phyloP scores from a whole-genome alignment of 1,284 basidiomycete species.

The Porogramme epimiltina region DNA sequence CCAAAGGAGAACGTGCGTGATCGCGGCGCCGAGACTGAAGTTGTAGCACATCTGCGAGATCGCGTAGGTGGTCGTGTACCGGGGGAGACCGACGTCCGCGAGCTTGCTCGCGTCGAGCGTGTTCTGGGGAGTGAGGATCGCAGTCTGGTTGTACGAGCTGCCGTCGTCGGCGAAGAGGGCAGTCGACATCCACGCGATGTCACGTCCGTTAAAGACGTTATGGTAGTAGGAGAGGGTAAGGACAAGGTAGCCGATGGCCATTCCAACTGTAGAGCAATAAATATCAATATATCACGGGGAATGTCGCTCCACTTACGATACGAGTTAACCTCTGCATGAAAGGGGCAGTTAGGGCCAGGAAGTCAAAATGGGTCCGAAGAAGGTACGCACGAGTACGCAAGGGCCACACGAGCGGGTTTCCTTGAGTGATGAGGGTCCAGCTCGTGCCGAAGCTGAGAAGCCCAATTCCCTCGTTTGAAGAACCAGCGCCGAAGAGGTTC shows the following conservation, averaged over 20 bases:
- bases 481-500: slow-evolving; percentile 54
- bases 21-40: slow-evolving; percentile 48
- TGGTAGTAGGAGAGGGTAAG: slow-evolving; percentile 50
- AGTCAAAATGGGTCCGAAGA: slow-evolving; percentile 31
- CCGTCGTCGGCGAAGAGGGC: slow-evolving; percentile 47
- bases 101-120: slow-evolving; percentile 42
- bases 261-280: slow-evolving; percentile 38
- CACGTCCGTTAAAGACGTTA: slow-evolving; percentile 49
- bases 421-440: slow-evolving; percentile 58
- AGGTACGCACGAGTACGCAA: slow-evolving; percentile 51
- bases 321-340: slow-evolving; percentile 40
- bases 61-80: slow-evolving; percentile 53
- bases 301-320: slow-evolving; percentile 33
- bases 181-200: slow-evolving; percentile 51
- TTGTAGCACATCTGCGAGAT: slow-evolving; percentile 54
- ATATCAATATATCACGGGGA: not conserved
- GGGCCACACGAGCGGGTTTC: slow-evolving; percentile 53
- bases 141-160: slow-evolving; percentile 44
- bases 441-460: slow-evolving; percentile 50
- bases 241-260: slow-evolving; percentile 49
- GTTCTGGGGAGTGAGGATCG: slow-evolving; percentile 45
- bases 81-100: slow-evolving; percentile 42
- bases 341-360: slow-evolving; percentile 3
- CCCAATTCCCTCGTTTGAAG: slow-evolving; percentile 54
- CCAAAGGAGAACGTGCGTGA: slow-evolving; percentile 53